Conservation (phyloP, 768 basidiomycete genomes). For the Boletus speciosus region DNA sequence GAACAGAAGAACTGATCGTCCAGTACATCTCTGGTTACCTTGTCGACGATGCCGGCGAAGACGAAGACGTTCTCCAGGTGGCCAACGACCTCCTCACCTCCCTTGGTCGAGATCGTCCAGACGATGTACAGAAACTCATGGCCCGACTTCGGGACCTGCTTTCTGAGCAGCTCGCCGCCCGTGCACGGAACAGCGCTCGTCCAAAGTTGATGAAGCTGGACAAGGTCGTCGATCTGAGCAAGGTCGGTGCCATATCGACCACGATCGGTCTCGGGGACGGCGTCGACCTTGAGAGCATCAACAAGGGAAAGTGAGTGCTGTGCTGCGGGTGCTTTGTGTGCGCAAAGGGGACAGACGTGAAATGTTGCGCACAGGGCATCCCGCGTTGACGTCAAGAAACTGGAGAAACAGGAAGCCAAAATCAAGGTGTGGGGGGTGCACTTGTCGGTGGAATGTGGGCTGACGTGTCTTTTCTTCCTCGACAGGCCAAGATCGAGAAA, state of each 20-base stretch:
- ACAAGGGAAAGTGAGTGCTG: slow-evolving; percentile 81
- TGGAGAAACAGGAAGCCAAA: slow-evolving; percentile 97
- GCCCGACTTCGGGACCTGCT: slow-evolving; percentile 56
- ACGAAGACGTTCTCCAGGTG: slow-evolving; percentile 81
- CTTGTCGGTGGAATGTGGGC: background rate
- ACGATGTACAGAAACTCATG: slow-evolving; percentile 67
- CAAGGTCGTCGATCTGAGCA: slow-evolving; percentile 87
- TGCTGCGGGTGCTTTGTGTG: background rate
- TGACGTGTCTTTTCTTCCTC: background rate
- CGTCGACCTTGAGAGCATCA: slow-evolving; percentile 87
- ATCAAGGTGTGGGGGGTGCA: slow-evolving; percentile 54
- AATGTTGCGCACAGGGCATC: slow-evolving; percentile 57
- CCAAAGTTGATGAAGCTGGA: slow-evolving; percentile 75
- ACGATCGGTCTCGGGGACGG: slow-evolving; percentile 79
- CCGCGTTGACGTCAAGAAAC: slow-evolving; percentile 90
- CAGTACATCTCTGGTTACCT: slow-evolving; percentile 87
- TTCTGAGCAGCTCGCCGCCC: slow-evolving; percentile 57
- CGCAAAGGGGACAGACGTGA: background rate
- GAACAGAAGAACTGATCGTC: slow-evolving; percentile 80
- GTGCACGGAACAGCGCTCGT: slow-evolving; percentile 56
- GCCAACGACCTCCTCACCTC: slow-evolving; percentile 73
- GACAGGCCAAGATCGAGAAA: slow-evolving; percentile 94
- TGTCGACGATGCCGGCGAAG: slow-evolving; percentile 84
- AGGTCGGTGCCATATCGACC: slow-evolving; percentile 66
- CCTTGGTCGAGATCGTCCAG: slow-evolving; percentile 58